Evolutionary conservation across 352 stramenopile genomes (phyloP), one percentile per base, ranked within the genome.

Genomic region (Phytophthora hibernalis): DNA sequence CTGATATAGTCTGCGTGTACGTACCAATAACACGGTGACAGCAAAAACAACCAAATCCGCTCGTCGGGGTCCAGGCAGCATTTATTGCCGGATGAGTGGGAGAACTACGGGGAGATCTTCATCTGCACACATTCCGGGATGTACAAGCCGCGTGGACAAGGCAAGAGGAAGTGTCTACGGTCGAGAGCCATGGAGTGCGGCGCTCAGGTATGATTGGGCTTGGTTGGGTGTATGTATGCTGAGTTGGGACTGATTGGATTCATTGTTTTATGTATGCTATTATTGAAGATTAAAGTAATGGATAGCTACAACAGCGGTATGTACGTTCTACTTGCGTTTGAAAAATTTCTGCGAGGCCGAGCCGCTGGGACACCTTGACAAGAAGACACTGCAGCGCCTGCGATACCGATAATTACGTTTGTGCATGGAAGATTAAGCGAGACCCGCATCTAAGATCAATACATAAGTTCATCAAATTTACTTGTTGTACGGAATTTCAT

Each of bases 231-330:
- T 51, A n/a, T 26, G n/a, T 22, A 20, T 33, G 20, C 20, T 47
- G 40, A 21, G 40, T 18, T 45, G 35, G 33, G 28, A 61, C 16
- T 42, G 31, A 37, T 24, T n/a, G 38, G 4, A n/a, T n/a, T n/a
- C n/a, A n/a, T n/a, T n/a, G n/a, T n/a, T n/a, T n/a, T n/a, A n/a
- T n/a, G n/a, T 24, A 11, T 11, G 16, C 5, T 45, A 8, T 15
- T 45, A 21, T 24, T 18, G 20, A 16, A 45, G 54, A 54, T 48
- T 42, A 61, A 53, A 28, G 54, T 42, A 35, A n/a, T 37, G 5
- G 53, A 69, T 28, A 58, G 37, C 47, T 69, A 69, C 45, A 63
- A 69, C 28, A 63, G 53, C 12, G 44, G 45, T 1, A 18, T 69
- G 3, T 59, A 69, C 53, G 53, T 63, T 7, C 26, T 69, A 2